Base-by-base conservation (phyloP, 768 basidiomycete genomes). In the Termitomyces bulborhizus region DNA sequence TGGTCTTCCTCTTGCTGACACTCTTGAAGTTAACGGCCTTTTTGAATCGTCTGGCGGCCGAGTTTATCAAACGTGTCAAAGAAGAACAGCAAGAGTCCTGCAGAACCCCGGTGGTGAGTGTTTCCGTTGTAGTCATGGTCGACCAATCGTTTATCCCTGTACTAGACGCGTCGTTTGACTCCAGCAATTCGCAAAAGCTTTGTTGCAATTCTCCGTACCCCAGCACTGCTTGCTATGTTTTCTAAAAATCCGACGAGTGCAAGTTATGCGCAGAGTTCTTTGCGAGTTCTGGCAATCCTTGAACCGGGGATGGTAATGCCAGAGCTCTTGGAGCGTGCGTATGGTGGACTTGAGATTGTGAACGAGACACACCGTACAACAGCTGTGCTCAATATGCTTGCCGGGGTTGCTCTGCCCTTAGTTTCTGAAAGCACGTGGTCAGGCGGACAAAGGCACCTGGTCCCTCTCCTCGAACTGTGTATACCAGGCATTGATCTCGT, bases 361-460 rank as follows among this genome's bases (percentile, higher is more conserved):
- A 94, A 95, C 60, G 95, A 98, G 76, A 98, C 96, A 0, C 93
- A 97, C 67, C 76, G 95, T 40, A 97, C 95, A 4, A 93, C 93
- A 2, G 90, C 95, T 1, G 91, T 93, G 9, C 76, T 98, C 44
- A 90, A 87, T 50, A 88, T 90, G 67, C 78, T 98, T 29, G 81
- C 88, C 18, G 85, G 83, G 2, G 82, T 94, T 27, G 75, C 90
- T 16, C 77, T 86, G 4, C 86, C 92, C 9, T 69, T 98, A 16
- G 81, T 90, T 3, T 84, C 83, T 3, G 89, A 94, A 64, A 81
- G 74, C 26, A 65, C 88, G 29, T 97, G 92, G 86, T 75, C 89
- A 4, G 83, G 85, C 7, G 95, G 96, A 0, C 93, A 93, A 67
- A 91, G 90, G 66, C 89, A 95, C 65, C 72, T 98, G 40, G 73